A percentile compares a stretch with the other conserved stretches of the same genome.
Evolutionary conservation across 805 yeast genomes (phyloP).

Genomic region (Wickerhamiella sergipiensis): DNA sequence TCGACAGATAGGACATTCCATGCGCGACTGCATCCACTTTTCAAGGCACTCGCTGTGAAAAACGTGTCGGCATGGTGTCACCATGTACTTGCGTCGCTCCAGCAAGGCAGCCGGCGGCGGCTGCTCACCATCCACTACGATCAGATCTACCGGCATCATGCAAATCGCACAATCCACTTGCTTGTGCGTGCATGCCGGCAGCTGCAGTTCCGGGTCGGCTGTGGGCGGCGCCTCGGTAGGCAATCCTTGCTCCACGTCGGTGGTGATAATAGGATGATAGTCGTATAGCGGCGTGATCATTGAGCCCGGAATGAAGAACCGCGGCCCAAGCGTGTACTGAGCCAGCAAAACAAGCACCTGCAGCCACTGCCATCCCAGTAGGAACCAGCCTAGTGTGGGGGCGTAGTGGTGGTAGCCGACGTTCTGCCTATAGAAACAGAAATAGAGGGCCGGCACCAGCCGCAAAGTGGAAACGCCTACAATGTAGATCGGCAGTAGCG

Average conservation of each 20-base stretch:
- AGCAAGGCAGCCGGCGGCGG: slow-evolving; percentile 17
- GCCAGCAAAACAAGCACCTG: slow-evolving; percentile 47
- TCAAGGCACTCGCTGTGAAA: slow-evolving; percentile 85
- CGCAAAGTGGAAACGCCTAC: slow-evolving; percentile 52
- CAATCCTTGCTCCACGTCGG: slow-evolving; percentile 43
- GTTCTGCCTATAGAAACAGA: slow-evolving; percentile 36
- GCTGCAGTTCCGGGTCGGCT: neutral
- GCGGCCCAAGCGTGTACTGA: slow-evolving; percentile 61
- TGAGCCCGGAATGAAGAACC: slow-evolving; percentile 68
- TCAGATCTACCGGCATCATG: slow-evolving; percentile 59
- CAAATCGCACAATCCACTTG: slow-evolving; percentile 74
- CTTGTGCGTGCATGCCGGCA: neutral
- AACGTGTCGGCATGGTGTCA: slow-evolving; percentile 83
- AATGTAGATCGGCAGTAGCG: slow-evolving; percentile 61
- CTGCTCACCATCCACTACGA: slow-evolving; percentile 11
- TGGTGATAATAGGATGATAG: slow-evolving; percentile 56
- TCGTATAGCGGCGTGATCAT: slow-evolving; percentile 72
- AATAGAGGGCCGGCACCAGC: slow-evolving; percentile 49
- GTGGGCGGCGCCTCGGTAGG: slow-evolving; percentile 3
- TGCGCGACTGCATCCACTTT: slow-evolving; percentile 82
- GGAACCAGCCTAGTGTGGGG: slow-evolving; percentile 31
- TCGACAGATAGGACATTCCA: slow-evolving; percentile 92
- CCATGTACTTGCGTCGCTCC: slow-evolving; percentile 28
- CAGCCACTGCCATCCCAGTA: slow-evolving; percentile 41
- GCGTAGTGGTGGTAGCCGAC: slow-evolving; percentile 62